These are phyloP conservation scores for Penicillium sp. DNA, from an alignment of 2,329 filamentous ascomycete genomes.

Conservation along the genomic window DNA sequence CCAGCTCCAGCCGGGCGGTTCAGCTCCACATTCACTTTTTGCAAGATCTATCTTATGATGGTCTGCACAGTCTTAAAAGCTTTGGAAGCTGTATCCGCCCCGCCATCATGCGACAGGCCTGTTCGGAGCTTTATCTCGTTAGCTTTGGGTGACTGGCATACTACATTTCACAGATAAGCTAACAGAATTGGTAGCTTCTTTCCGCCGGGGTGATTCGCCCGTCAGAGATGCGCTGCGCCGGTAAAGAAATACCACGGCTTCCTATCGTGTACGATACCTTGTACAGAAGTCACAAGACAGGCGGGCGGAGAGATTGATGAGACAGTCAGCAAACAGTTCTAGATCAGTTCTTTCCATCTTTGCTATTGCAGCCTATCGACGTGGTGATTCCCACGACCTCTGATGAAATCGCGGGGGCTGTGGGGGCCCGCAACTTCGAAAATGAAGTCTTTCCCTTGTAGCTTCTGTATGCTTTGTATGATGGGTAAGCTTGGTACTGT, in stretches of 20 bases:
- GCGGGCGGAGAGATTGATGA: background rate
- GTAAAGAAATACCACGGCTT: constrained; percentile 28
- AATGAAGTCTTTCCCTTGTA: constrained; percentile 3
- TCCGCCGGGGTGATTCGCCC: constrained; percentile 47
- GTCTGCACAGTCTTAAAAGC: background rate
- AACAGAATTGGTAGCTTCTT: constrained; percentile 39
- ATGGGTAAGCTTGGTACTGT: background rate
- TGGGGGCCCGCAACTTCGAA: background rate
- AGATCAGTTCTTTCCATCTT: constrained; percentile 9
- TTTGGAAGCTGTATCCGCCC: background rate
- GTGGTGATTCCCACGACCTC: background rate
- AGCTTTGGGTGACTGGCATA: background rate
- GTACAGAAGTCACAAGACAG: constrained; percentile 35
- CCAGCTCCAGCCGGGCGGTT: background rate
- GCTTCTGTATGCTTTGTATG: background rate
- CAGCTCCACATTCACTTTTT: background rate
- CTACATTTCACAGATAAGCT: constrained; percentile 10
- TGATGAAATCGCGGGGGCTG: background rate
- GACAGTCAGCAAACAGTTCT: constrained; percentile 14
- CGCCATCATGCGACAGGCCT: background rate
- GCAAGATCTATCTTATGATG: background rate
- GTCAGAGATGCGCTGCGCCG: constrained; percentile 42
- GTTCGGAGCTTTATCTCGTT: background rate
- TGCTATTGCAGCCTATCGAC: background rate
- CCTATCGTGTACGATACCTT: constrained; percentile 40